Evolutionary conservation across 2,329 filamentous ascomycete genomes (phyloP), one percentile per base, ranked within the genome.

Genomic region (Fusarium xylarioides): DNA sequence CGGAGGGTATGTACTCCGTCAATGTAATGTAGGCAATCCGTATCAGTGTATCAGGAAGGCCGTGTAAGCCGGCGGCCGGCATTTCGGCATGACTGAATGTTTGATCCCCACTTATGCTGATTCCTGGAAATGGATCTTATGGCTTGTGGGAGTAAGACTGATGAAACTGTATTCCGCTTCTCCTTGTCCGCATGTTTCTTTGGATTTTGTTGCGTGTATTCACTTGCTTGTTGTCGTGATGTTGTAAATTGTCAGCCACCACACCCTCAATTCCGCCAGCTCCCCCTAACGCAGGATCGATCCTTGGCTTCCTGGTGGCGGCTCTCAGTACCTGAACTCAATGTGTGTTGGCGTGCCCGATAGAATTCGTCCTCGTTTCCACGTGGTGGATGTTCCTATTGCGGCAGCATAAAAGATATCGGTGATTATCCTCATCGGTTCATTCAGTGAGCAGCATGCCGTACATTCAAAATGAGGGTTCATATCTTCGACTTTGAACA

Each of bases 381-480:
- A 23, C 28, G 19, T 42, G 49, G 18, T 34, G 30, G 32, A 40
- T 15, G 18, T 52, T 59, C 28, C 46, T 34, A 35, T 40, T 44
- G 37, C 37, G n/a, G n/a, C 11, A 40, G 26, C 18, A 42, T 43
- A 32, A 7, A 23, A 12, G 37, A 46, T 32, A 40, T 54, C 59
- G 30, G 23, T 28, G 16, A 30, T 35, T 40, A 35, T 12, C 50
- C 23, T 21, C 28, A 18, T 12, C 30, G 12, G 23, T 21, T 26
- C 16, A 15, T n/a, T 37, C 34, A n/a, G 26, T 34, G 34, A 42
- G 19, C 26, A 42, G 18, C 21, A 42, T 23, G 21, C 66, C 62
- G 68, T 66, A 55, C 58, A 63, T 68, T 52, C 44, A 74, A 43
- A 58, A 53, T 26, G 21, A 54, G 30, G 11, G 19, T 11, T 12